These are phyloP conservation scores for Saccharata proteae DNA, from an alignment of 2,329 filamentous ascomycete species.

Conservation along the genomic window DNA sequence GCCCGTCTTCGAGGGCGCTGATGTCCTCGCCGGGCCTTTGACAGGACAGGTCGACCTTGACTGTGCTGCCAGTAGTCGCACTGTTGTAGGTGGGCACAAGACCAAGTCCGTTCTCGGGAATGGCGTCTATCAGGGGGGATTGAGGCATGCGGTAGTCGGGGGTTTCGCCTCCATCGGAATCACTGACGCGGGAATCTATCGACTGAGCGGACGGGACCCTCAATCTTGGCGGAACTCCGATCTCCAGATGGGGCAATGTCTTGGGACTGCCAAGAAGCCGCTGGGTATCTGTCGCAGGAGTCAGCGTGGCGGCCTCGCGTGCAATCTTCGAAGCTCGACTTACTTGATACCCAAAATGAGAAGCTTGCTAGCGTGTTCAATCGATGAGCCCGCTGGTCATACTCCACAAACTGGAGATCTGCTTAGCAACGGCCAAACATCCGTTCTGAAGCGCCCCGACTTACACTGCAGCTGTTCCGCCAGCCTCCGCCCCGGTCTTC, in stretches of 20 bases:
- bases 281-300: constrained; percentile 22
- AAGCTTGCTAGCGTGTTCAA: constrained; percentile 83
- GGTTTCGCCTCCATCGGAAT: constrained; percentile 44
- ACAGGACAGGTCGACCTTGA: constrained; percentile 81
- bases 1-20: constrained; percentile 78
- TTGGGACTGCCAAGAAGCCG: constrained; percentile 26
- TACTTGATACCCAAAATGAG: constrained; percentile 88
- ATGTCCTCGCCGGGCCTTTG: constrained; percentile 78
- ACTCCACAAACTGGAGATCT: constrained; percentile 72
- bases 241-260: constrained; percentile 54
- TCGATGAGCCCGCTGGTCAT: constrained; percentile 83
- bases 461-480: constrained; percentile 85
- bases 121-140: constrained; percentile 35
- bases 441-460: constrained; percentile 15
- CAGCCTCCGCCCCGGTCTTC: constrained; percentile 86
- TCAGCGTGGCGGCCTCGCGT: no score
- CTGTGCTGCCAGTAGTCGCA: constrained; percentile 18
- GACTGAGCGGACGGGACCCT: constrained; percentile 81
- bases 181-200: constrained; percentile 69
- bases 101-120: constrained; percentile 35
- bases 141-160: constrained; percentile 32
- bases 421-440: constrained; percentile 8
- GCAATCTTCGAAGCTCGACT: no score
- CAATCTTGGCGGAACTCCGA: constrained; percentile 62
- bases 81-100: constrained; percentile 25